These are phyloP conservation scores for Penicillium sp. DNA, from an alignment of 2,329 filamentous ascomycete genomes.

Conservation along the genomic window DNA sequence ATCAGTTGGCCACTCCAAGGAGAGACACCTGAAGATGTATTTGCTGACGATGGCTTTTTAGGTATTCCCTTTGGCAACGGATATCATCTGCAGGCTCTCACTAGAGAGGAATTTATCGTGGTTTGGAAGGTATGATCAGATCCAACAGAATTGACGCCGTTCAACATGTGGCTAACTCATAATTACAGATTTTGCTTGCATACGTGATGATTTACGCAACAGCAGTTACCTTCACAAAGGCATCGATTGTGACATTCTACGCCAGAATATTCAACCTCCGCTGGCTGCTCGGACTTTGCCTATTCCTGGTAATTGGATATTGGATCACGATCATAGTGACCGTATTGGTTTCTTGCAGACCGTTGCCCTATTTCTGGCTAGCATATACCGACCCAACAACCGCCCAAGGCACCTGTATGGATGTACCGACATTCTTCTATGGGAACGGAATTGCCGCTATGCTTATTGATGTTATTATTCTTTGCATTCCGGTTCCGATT, in stretches of 20 bases:
- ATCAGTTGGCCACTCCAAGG: too few relatives aligned
- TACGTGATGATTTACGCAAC: not conserved
- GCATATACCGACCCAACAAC: slow-evolving; percentile 2
- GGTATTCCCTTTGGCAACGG: too few relatives aligned
- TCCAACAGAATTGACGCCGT: not conserved
- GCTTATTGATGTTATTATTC: slow-evolving; percentile 18
- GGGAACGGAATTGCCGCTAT: slow-evolving; percentile 18
- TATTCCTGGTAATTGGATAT: slow-evolving; percentile 17
- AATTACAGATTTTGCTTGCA: not conserved
- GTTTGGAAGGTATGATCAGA: not conserved
- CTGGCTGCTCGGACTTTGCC: slow-evolving; percentile 13
- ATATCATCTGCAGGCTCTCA: too few relatives aligned
- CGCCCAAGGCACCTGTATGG: slow-evolving; percentile 14
- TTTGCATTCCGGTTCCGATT: slow-evolving; percentile 15
- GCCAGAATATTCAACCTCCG: slow-evolving; percentile 24
- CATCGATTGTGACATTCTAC: slow-evolving; percentile 30
- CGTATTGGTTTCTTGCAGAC: slow-evolving; percentile 8
- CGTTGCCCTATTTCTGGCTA: slow-evolving; percentile 19
- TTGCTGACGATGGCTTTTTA: too few relatives aligned
- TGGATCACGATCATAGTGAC: slow-evolving; percentile 14
- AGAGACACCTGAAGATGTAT: too few relatives aligned
- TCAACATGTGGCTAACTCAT: not conserved
- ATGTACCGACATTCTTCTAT: slow-evolving; percentile 17
- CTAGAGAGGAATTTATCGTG: too few relatives aligned
- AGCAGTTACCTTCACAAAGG: slow-evolving; percentile 10